Evolutionary conservation across 306 rosid species (phyloP).

Genomic region (Mucuna pruriens): DNA sequence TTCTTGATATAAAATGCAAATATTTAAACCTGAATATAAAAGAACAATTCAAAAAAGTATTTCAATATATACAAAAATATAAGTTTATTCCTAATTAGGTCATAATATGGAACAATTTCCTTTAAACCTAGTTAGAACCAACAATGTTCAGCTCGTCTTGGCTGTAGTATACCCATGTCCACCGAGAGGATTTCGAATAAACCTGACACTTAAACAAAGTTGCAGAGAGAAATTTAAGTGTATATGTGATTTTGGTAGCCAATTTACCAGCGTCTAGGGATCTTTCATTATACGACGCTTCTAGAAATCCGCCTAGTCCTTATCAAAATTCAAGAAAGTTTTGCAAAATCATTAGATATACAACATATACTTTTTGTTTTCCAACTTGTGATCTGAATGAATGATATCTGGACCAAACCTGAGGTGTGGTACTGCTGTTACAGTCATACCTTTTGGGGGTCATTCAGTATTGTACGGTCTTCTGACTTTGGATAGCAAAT

Average conservation of each 20-base stretch:
- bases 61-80: conserved; percentile 8
- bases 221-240: not conserved
- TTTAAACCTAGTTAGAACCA: conserved; percentile 12
- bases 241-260: conserved; percentile 7
- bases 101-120: not conserved
- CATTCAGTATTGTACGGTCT: not conserved
- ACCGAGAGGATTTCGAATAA: not conserved
- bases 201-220: not conserved
- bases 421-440: not conserved
- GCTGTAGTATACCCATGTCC: not conserved
- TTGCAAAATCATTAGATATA: conserved; percentile 23
- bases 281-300: not conserved
- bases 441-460: not conserved
- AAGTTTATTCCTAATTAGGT: conserved; percentile 1
- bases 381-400: conserved; percentile 13
- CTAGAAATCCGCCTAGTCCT: not conserved
- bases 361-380: not conserved
- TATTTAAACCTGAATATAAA: not conserved
- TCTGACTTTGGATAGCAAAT: not conserved
- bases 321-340: conserved; percentile 5
- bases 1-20: not conserved
- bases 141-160: not conserved
- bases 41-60: not conserved
- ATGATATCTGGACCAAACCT: conserved; percentile 19
- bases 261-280: conserved; percentile 13